Base-by-base conservation (phyloP, 1,284 basidiomycete genomes). In the Leccinum angustisporum region DNA sequence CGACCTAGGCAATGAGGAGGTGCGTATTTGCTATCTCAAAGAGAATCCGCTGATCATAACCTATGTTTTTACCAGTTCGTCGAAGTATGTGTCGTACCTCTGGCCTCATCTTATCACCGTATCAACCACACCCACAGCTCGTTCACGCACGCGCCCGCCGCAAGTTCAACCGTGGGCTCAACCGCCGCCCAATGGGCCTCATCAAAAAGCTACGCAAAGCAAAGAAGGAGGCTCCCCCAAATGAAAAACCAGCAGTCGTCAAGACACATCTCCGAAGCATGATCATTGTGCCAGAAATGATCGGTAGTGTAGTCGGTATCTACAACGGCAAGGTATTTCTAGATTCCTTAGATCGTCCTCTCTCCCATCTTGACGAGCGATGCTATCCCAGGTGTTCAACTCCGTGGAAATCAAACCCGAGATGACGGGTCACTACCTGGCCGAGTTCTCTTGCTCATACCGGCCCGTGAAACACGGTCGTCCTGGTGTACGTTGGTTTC, bases 281-380 rank as follows among this genome's bases (percentile, higher is more conserved):
- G 97, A 96, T 98, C 79, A 90, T 99, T 78, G 97, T 99, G 66
- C 97, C 97, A 61, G 97, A 99, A 85, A 99, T 99, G 97, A 98
- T 99, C 78, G 97, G 97, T 68, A 92, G 88, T 70, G 92, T 97
- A 67, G 88, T 97, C 69, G 95, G 95, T 71, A 95, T 97, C 77
- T 99, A 99, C 91, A 97, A 96, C 77, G 95, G 95, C 74, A 96
- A 96, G 87, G 91, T 93, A 71, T 69, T 77, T 65, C 1, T 60
- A 31, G 4, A 70, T 61, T 27, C 8, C 0, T 58, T 27, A 11
- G n/a, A 25, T 59, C n/a, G 7, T 14, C 30, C 27, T 50, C 9
- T 54, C 40, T 27, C 18, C 33, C 38, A 7, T 40, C 11, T 7
- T 69, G 46, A 67, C 55, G 9, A 43, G 13, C 27, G 13, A 14